Evolutionary conservation across 1,284 basidiomycete genomes (phyloP).

Genomic region (Abortiporus biennis): DNA sequence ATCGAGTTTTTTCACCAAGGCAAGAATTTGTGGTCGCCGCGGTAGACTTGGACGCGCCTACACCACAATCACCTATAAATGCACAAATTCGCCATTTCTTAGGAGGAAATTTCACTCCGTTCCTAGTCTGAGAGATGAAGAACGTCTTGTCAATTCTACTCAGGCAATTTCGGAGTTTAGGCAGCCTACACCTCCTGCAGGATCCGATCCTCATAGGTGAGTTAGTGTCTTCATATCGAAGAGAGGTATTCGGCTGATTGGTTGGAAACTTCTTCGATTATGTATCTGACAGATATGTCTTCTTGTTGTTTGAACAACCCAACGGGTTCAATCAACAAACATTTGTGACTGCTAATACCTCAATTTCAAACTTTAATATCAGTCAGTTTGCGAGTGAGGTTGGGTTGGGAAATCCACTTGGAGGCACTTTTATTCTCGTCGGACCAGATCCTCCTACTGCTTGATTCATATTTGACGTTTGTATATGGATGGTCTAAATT

Average conservation of each 20-base stretch:
- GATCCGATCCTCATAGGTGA: constrained; percentile 46
- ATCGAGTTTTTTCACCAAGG: constrained; percentile 17
- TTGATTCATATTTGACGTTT: too few relatives aligned
- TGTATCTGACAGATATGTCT: constrained; percentile 30
- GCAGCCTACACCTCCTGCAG: constrained; percentile 47
- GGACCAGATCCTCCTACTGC: constrained; percentile 25
- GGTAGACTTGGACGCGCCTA: constrained; percentile 48
- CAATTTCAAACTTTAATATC: constrained; percentile 38
- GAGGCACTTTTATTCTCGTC: constrained; percentile 45
- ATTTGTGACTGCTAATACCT: constrained; percentile 33
- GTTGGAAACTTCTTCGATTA: constrained; percentile 6
- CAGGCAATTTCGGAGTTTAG: constrained; percentile 37
- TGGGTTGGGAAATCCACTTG: constrained; percentile 40
- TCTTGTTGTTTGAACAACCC: constrained; percentile 43
- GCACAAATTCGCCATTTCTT: constrained; percentile 50
- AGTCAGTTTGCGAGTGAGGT: constrained; percentile 37
- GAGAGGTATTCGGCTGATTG: too few relatives aligned
- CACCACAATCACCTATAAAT: constrained; percentile 36
- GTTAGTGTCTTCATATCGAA: too few relatives aligned
- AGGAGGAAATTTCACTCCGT: constrained; percentile 35
- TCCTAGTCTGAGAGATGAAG: constrained; percentile 27
- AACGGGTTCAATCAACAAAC: constrained; percentile 34
- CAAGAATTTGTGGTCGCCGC: constrained; percentile 40
- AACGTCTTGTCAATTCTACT: constrained; percentile 36
- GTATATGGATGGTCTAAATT: too few relatives aligned